Evolutionary conservation across 2,329 filamentous ascomycete genomes (phyloP), one percentile per base, ranked within the genome.

Genomic region (Talaromyces albobiverticillius): DNA sequence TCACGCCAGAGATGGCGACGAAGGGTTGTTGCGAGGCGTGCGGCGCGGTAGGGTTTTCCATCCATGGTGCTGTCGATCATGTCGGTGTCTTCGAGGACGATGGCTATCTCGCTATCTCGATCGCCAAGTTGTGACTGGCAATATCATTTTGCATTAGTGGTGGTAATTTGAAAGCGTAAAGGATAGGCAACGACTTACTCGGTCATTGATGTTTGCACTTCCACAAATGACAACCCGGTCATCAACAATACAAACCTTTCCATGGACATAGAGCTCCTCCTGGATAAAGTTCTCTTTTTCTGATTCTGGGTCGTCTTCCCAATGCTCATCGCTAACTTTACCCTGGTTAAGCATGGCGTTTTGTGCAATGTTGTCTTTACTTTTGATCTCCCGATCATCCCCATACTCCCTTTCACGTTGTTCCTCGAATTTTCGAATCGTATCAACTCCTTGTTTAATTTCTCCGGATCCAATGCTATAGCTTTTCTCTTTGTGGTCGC

Each of bases 261-360:
- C 88, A 70, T 99, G 94, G 46, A 97, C 87, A 69, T 99, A 99
- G 2, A 97, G 82, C 71, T 99, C 93, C 69, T 99, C 94, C 67
- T 96, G 93, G 56, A 97, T 87, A 78, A 94, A 95, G 67, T 95
- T 90, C 51, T 87, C 82, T 54, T 91, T 87, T 70, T 97, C 94
- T 1, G 83, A 82, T 61, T 93, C 82, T 0, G 84, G 75, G 3
- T 87, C 75, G 14, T 89, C 87, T 89, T 90, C 96, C 1, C 75
- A 64, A 69, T 95, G 89, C 9, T 89, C 85, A 3, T 79, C 80
- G 64, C 83, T 51, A 2, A 53, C 72, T 79, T 80, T 76, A 68
- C 82, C 69, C 68, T 85, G 75, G 60, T 82, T 82, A 20, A 88
- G 80, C 90, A 97, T 94, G 32, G 91, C 90, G 61, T 90, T 85